Percentiles rank a stretch among this genome's conserved stretches.
Conservation (phyloP, 2,329 filamentous ascomycete genomes). For the Penicillium nordicum region DNA sequence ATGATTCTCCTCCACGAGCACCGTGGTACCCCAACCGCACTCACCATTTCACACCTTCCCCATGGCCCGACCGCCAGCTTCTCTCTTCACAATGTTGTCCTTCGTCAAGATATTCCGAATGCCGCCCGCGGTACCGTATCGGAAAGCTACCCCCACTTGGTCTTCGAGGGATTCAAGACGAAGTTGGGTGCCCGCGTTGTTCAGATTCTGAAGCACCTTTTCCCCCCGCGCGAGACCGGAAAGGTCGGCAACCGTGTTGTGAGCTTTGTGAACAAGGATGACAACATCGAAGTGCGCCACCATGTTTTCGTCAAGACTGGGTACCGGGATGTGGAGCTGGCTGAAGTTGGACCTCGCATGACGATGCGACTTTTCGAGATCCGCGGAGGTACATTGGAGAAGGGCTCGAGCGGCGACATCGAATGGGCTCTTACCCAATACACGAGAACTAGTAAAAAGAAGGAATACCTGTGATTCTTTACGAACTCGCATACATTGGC, state of each 20-base stretch:
- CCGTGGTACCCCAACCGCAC: slow-evolving; percentile 82
- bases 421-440: slow-evolving; percentile 98
- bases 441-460: slow-evolving; percentile 88
- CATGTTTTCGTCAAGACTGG: slow-evolving; percentile 92
- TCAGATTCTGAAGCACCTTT: slow-evolving; percentile 89
- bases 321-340: slow-evolving; percentile 82
- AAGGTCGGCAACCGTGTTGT: slow-evolving; percentile 87
- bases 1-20: slow-evolving; percentile 88
- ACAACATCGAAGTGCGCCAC: slow-evolving; percentile 83
- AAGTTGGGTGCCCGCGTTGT: slow-evolving; percentile 76
- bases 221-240: slow-evolving; percentile 80
- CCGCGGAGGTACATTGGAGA: slow-evolving; percentile 82
- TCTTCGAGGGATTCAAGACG: slow-evolving; percentile 90
- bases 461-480: slow-evolving; percentile 72
- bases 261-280: slow-evolving; percentile 89
- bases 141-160: slow-evolving; percentile 88
- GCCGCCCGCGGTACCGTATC: slow-evolving; percentile 80
- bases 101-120: slow-evolving; percentile 90
- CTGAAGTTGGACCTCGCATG: slow-evolving; percentile 90
- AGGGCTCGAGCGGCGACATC: slow-evolving; percentile 82
- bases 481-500: slow-evolving; percentile 17
- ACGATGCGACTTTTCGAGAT: slow-evolving; percentile 98
- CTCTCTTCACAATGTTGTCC: slow-evolving; percentile 85
- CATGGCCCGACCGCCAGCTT: slow-evolving; percentile 87
- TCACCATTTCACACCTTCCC: slow-evolving; percentile 83